These are phyloP conservation scores for Magnolia officinalis DNA, from an alignment of 164 flowering plant species.

Conservation along the genomic window DNA sequence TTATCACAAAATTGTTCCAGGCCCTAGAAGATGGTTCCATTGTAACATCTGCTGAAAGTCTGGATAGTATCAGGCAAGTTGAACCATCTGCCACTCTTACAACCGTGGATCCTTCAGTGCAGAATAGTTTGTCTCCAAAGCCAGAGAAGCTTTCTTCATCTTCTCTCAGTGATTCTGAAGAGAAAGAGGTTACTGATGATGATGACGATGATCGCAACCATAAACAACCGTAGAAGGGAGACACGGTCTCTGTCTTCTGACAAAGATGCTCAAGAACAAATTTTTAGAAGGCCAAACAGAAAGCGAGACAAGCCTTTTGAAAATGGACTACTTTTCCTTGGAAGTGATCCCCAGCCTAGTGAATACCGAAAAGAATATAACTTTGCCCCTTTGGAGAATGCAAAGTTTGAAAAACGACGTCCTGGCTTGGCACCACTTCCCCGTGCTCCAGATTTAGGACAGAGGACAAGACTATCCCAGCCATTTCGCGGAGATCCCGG, in stretches of 20 bases:
- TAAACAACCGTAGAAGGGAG: conserved; percentile 86
- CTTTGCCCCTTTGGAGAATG: conserved; percentile 27
- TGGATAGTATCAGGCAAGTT: conserved; percentile 19
- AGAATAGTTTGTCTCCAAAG: conserved; percentile 47
- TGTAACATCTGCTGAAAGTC: conserved; percentile 10
- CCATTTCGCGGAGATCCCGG: conserved; percentile 46
- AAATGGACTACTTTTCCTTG: conserved; percentile 55
- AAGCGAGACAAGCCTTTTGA: conserved; percentile 59
- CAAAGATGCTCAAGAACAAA: conserved; percentile 44
- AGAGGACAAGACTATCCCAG: conserved; percentile 46
- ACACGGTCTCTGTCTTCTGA: conserved; percentile 63
- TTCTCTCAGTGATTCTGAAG: conserved; percentile 66
- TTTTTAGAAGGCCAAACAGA: conserved; percentile 47
- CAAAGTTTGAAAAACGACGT: conserved; percentile 52
- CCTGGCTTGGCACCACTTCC: conserved; percentile 32
- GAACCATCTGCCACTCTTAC: conserved; percentile 15
- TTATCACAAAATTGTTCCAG: conserved; percentile 29
- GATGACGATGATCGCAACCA: conserved; percentile 96
- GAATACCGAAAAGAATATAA: conserved; percentile 37
- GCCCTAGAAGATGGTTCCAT: conserved; percentile 30
- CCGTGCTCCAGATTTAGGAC: conserved; percentile 43
- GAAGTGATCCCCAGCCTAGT: conserved; percentile 51
- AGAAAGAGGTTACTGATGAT: conserved; percentile 81
- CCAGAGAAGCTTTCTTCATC: conserved; percentile 44
- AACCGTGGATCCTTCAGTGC: conserved; percentile 38